Evolutionary conservation across 345 rosid genomes (phyloP).

Genomic region (Zanthoxylum bungeanum): DNA sequence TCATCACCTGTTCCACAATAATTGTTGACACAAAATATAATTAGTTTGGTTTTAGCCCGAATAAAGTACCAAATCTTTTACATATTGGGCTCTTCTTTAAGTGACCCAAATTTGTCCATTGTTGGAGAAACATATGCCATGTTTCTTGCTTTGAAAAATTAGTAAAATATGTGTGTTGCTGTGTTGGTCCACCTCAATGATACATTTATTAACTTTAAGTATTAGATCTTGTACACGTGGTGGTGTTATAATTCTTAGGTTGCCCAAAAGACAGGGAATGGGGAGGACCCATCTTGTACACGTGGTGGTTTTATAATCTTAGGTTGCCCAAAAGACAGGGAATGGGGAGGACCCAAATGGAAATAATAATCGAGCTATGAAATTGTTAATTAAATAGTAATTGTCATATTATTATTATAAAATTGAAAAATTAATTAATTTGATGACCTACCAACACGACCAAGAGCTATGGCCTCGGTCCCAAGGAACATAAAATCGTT

Average conservation of each 20-base stretch:
- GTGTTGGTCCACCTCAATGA: background rate
- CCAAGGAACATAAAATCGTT: conserved; percentile 99
- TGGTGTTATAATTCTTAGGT: background rate
- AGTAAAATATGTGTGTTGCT: background rate
- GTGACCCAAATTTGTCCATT: background rate
- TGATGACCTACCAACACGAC: conserved; percentile 80
- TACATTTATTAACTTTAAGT: background rate
- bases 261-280: background rate
- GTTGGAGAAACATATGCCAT: background rate
- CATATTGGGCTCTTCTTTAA: background rate
- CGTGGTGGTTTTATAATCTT: background rate
- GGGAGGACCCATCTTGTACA: no score
- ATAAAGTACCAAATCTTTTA: background rate
- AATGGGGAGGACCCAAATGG: no score
- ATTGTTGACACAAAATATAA: background rate
- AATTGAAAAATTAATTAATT: background rate
- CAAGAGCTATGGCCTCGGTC: conserved; percentile 87
- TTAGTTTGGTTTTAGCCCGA: conserved; percentile 11
- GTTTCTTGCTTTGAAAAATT: background rate
- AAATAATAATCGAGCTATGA: no score
- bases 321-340: background rate
- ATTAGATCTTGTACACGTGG: background rate
- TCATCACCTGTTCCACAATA: conserved; percentile 64
- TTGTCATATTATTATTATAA: no score
- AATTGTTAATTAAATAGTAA: background rate